Conservation (phyloP, 768 basidiomycete species). For the Lactarius vividus region DNA sequence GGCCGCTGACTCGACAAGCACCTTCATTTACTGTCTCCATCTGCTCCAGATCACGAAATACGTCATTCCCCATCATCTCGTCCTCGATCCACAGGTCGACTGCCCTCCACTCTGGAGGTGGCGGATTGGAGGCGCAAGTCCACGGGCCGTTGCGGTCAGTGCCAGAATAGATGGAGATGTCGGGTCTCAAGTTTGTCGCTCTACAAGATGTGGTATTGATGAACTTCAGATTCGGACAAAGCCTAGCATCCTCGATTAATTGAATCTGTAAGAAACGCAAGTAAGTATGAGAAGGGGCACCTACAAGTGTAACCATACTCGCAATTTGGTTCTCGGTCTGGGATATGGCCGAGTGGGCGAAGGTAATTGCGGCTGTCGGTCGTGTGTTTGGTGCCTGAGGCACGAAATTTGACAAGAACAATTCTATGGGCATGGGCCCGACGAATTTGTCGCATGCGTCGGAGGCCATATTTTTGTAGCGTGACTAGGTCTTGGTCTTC, state of each 20-base stretch:
- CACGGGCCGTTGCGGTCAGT: not conserved
- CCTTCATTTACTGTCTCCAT: no score
- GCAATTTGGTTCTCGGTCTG: not conserved
- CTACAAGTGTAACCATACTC: not conserved
- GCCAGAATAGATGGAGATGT: conserved; percentile 8
- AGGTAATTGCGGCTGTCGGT: not conserved
- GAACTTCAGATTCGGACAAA: not conserved
- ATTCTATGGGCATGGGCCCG: not conserved
- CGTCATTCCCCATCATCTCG: not conserved
- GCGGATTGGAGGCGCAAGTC: not conserved
- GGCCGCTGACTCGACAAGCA: no score
- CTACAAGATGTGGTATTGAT: not conserved
- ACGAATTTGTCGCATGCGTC: conserved; percentile 9
- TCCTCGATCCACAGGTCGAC: conserved; percentile 9
- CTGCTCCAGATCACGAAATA: not conserved
- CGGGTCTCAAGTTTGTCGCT: not conserved
- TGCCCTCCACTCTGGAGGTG: not conserved
- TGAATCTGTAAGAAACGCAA: not conserved
- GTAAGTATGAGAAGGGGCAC: not conserved
- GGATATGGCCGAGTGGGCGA: not conserved
- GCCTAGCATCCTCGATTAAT: not conserved
- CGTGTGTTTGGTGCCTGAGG: not conserved
- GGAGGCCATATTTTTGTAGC: conserved; percentile 1
- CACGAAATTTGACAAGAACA: not conserved
- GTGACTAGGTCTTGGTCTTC: not conserved